A percentile compares a stretch with the other conserved stretches of the same genome.
Conservation (phyloP, 148 eudicot genomes). For the Chenopodium quinoa region DNA sequence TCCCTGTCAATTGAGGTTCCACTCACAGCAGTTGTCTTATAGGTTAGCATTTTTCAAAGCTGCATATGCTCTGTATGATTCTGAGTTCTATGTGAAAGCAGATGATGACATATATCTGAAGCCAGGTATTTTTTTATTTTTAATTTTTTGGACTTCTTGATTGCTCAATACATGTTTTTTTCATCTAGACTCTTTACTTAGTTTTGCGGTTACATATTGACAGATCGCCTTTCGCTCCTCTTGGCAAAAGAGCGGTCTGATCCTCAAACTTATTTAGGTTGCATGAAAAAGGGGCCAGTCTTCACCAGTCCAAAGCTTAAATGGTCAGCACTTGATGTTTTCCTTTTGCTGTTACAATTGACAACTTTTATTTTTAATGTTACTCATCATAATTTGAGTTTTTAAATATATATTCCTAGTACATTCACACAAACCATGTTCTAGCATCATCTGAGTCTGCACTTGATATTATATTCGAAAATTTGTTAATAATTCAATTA, state of each 20-base stretch:
- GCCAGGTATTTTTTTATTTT: conserved; percentile 54
- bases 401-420: background rate
- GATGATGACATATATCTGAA: conserved; percentile 94
- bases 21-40: conserved; percentile 27
- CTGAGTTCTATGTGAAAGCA: conserved; percentile 90
- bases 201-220: background rate
- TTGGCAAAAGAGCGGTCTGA: conserved; percentile 84
- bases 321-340: conserved; percentile 55
- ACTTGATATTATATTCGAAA: background rate
- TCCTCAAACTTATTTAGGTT: conserved; percentile 91
- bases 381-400: background rate
- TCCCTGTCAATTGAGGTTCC: conserved; percentile 12
- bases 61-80: conserved; percentile 74
- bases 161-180: background rate
- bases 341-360: background rate
- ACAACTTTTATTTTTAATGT: background rate
- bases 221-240: conserved; percentile 89
- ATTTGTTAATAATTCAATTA: background rate
- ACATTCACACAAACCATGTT: background rate
- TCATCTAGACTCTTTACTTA: conserved; percentile 14
- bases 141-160: background rate
- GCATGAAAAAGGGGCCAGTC: conserved; percentile 98
- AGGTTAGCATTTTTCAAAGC: conserved; percentile 96
- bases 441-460: background rate
- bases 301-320: conserved; percentile 84